phyloP scores from a whole-genome alignment of 2,329 filamentous ascomycete species.

The Cercospora sp. region DNA sequence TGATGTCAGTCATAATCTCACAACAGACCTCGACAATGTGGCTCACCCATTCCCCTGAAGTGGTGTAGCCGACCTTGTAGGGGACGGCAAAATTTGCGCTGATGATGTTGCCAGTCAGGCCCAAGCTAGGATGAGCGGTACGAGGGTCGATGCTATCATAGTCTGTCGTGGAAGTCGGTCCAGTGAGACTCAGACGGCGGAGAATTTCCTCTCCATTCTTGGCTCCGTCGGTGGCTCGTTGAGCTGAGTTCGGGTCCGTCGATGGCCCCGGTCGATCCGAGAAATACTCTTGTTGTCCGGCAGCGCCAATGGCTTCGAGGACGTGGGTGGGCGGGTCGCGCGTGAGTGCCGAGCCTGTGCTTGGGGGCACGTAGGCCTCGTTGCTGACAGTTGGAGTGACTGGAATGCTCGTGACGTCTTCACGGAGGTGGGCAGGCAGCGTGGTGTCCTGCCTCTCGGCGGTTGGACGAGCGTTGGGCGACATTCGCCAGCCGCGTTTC shows the following conservation, averaged over 20 bases:
- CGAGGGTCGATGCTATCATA: slow-evolving; percentile 55
- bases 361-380: slow-evolving; percentile 22
- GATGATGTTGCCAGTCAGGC: slow-evolving; percentile 63
- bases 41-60: slow-evolving; percentile 58
- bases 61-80: slow-evolving; percentile 57
- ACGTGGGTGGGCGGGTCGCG: slow-evolving; percentile 24
- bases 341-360: slow-evolving; percentile 7
- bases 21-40: not conserved
- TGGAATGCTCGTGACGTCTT: slow-evolving; percentile 26
- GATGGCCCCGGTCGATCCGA: slow-evolving; percentile 10
- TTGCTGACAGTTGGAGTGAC: slow-evolving; percentile 33
- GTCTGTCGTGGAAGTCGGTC: slow-evolving; percentile 41
- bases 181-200: slow-evolving; percentile 53
- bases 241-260: slow-evolving; percentile 38
- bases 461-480: slow-evolving; percentile 22
- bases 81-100: slow-evolving; percentile 65
- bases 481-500: slow-evolving; percentile 28
- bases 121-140: slow-evolving; percentile 57
- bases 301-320: slow-evolving; percentile 29
- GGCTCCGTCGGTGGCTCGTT: slow-evolving; percentile 48
- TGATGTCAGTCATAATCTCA: slow-evolving; percentile 5
- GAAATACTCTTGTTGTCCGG: slow-evolving; percentile 14
- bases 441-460: slow-evolving; percentile 27
- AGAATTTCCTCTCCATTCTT: slow-evolving; percentile 54
- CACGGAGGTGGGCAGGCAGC: slow-evolving; percentile 23